Conservation (phyloP, 371 early-diverging fungal genomes). For the Mucor plumbeus region DNA sequence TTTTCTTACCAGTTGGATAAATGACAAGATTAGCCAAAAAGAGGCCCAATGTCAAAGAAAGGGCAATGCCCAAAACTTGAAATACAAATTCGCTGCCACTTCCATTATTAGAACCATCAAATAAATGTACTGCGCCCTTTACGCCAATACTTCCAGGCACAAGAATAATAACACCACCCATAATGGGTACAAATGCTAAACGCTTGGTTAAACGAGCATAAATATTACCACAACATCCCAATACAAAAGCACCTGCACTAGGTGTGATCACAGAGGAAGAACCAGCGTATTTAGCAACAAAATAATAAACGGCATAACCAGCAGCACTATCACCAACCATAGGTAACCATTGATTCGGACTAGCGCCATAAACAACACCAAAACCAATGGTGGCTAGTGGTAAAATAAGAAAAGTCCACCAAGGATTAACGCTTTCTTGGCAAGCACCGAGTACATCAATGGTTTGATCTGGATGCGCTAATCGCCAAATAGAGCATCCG, state of each 20-base stretch:
- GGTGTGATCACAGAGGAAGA: constrained; percentile 34
- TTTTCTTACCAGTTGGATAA: constrained; percentile 44
- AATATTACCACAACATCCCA: constrained; percentile 41
- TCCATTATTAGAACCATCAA: constrained; percentile 36
- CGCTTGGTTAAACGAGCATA: constrained; percentile 37
- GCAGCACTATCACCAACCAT: constrained; percentile 37
- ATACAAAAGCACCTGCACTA: constrained; percentile 44
- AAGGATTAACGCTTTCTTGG: constrained; percentile 33
- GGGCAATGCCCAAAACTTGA: constrained; percentile 41
- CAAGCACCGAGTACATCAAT: constrained; percentile 28
- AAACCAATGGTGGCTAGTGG: constrained; percentile 34
- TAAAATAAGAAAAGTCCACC: constrained; percentile 40
- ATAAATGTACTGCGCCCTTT: constrained; percentile 37
- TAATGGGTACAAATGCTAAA: constrained; percentile 41
- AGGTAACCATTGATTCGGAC: constrained; percentile 26
- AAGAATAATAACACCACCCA: constrained; percentile 44
- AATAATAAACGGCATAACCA: constrained; percentile 39
- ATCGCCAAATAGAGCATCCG: constrained; percentile 55
- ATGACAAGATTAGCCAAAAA: constrained; percentile 44
- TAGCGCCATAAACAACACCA: constrained; percentile 39
- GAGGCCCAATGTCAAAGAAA: constrained; percentile 44
- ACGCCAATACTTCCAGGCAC: constrained; percentile 52
- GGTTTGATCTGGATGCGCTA: constrained; percentile 23
- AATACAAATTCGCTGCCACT: constrained; percentile 35
- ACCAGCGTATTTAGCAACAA: constrained; percentile 30